phyloP scores from a whole-genome alignment of 352 stramenopile genomes.

The Plasmopara muralis region DNA sequence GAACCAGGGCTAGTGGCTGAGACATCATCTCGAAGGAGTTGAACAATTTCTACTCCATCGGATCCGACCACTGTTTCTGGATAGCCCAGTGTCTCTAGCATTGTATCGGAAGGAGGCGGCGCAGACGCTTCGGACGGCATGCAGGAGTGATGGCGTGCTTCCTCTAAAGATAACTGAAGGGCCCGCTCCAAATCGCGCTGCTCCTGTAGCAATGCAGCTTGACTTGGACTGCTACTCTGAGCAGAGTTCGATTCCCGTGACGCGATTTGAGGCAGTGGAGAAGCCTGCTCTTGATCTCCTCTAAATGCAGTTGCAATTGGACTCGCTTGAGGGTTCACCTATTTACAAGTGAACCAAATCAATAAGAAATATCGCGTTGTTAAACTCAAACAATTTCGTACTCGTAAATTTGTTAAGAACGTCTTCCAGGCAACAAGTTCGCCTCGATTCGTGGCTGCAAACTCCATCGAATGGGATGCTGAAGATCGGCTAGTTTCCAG shows the following conservation, averaged over 20 bases:
- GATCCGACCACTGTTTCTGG: conserved; percentile 43
- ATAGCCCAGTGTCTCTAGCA: conserved; percentile 30
- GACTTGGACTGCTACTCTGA: conserved; percentile 7
- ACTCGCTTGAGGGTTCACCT: conserved; percentile 18
- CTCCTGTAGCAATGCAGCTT: conserved; percentile 36
- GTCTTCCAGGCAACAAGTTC: conserved; percentile 68
- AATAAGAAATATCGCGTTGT: conserved; percentile 1
- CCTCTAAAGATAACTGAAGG: conserved; percentile 49
- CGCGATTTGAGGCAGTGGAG: conserved; percentile 4
- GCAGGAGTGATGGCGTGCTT: conserved; percentile 30
- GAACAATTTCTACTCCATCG: conserved; percentile 77
- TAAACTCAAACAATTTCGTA: conserved; percentile 12
- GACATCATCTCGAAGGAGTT: conserved; percentile 37
- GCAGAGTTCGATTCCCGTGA: conserved; percentile 3
- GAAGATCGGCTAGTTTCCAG: conserved; percentile 52
- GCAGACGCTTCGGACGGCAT: conserved; percentile 20
- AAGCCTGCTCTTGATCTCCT: conserved; percentile 1
- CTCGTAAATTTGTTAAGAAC: conserved; percentile 53
- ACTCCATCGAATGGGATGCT: conserved; percentile 54
- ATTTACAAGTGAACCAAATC: background rate
- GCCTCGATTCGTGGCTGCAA: conserved; percentile 46
- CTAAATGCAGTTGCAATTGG: conserved; percentile 26
- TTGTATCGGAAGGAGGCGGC: conserved; percentile 28
- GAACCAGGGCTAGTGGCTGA: conserved; percentile 4
- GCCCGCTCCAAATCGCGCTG: conserved; percentile 54